Percentiles rank a stretch among this genome's conserved stretches.
Conservation (phyloP, 2,329 filamentous ascomycete genomes). For the Arachnomyces sp. region DNA sequence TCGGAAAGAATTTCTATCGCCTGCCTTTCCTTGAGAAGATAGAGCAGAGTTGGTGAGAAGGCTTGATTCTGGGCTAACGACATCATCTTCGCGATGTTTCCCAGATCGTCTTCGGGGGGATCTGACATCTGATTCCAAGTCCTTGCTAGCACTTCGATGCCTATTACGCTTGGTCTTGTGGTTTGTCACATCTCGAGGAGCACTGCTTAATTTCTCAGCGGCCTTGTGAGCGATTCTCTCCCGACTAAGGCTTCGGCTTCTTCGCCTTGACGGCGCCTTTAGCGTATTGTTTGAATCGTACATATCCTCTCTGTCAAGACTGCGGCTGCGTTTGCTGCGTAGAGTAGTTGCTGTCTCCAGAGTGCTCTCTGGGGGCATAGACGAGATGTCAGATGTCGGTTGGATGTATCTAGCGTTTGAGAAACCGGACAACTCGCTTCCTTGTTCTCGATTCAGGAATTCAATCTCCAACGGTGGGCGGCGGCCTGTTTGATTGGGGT, state of each 20-base stretch:
- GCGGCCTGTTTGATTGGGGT: slow-evolving; percentile 63
- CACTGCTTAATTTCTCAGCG: slow-evolving; percentile 55
- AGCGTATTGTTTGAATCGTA: slow-evolving; percentile 31
- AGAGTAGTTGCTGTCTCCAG: slow-evolving; percentile 47
- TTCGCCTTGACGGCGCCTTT: slow-evolving; percentile 46
- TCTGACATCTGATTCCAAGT: slow-evolving; percentile 38
- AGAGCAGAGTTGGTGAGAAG: slow-evolving; percentile 50
- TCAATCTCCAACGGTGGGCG: slow-evolving; percentile 78
- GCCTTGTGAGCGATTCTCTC: slow-evolving; percentile 60
- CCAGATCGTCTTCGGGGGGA: slow-evolving; percentile 41
- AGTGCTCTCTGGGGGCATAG: slow-evolving; percentile 65
- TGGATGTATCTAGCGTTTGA: slow-evolving; percentile 57
- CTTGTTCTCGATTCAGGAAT: slow-evolving; percentile 58
- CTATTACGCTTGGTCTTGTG: slow-evolving; percentile 38
- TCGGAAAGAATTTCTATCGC: slow-evolving; percentile 50
- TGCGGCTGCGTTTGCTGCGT: slow-evolving; percentile 47
- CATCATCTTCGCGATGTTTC: slow-evolving; percentile 45
- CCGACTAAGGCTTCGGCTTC: slow-evolving; percentile 52
- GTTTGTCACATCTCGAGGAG: slow-evolving; percentile 39
- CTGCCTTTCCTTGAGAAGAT: slow-evolving; percentile 46
- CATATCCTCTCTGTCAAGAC: slow-evolving; percentile 50
- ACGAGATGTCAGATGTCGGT: slow-evolving; percentile 76
- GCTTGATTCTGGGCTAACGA: slow-evolving; percentile 52
- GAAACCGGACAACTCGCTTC: slow-evolving; percentile 57
- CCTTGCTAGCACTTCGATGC: slow-evolving; percentile 38